Evolutionary conservation across 495 filamentous ascomycete genomes (phyloP).

Genomic region (Annulohypoxylon maeteangense): DNA sequence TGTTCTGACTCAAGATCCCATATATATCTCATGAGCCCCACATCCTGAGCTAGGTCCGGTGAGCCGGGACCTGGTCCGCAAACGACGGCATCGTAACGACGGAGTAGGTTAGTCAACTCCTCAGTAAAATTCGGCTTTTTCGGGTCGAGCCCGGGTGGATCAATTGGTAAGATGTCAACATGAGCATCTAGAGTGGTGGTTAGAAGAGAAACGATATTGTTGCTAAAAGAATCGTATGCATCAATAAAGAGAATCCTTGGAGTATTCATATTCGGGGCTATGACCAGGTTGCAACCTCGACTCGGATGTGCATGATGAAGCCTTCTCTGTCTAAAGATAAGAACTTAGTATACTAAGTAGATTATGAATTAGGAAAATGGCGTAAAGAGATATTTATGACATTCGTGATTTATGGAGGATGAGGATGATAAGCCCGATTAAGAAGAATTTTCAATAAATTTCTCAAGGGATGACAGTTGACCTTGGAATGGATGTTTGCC

Average conservation of each 20-base stretch:
- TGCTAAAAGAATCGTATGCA: slow-evolving; percentile 94
- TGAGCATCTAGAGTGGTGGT: slow-evolving; percentile 69
- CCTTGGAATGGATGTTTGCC: background rate
- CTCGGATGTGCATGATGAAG: slow-evolving; percentile 27
- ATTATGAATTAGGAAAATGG: background rate
- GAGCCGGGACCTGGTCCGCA: slow-evolving; percentile 84
- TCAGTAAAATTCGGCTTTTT: slow-evolving; percentile 29
- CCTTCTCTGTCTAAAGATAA: background rate
- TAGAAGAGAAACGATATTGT: slow-evolving; percentile 88
- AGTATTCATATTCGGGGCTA: slow-evolving; percentile 40
- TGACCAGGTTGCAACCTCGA: slow-evolving; percentile 19
- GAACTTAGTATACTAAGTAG: background rate
- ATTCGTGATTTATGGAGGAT: slow-evolving; percentile 21
- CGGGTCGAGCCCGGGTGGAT: slow-evolving; percentile 57
- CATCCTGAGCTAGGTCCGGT: slow-evolving; percentile 67
- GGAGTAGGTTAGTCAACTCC: slow-evolving; percentile 58
- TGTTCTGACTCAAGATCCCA: slow-evolving; percentile 72
- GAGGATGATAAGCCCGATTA: slow-evolving; percentile 9
- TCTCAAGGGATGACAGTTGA: slow-evolving; percentile 16
- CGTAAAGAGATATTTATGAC: slow-evolving; percentile 30
- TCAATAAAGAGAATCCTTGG: slow-evolving; percentile 84
- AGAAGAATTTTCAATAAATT: slow-evolving; percentile 26
- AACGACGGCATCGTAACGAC: slow-evolving; percentile 77
- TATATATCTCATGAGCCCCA: slow-evolving; percentile 80
- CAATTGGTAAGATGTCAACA: slow-evolving; percentile 78